Evolutionary conservation across 495 filamentous ascomycete species (phyloP), one percentile per base, ranked within the genome.

Genomic region (Xylaria venustula): DNA sequence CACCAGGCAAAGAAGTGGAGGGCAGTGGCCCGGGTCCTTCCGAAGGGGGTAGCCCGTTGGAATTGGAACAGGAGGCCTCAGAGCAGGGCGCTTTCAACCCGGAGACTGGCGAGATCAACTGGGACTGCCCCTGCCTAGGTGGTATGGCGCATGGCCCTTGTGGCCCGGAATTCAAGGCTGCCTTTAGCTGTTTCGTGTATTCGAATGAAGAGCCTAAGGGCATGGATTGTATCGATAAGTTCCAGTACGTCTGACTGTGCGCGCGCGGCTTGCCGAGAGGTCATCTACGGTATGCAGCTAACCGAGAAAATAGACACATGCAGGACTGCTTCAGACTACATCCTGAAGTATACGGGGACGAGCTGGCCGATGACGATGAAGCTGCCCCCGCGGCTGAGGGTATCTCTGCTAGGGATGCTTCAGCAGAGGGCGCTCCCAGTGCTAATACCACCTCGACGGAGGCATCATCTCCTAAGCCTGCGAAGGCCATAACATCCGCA

Each of bases 31-130:
- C 69, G 22, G 57, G 61, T 42, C 61, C 67, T 37, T 65, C 63
- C 26, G 53, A 58, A 8, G 64, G 50, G 1, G 62, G 63, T 41
- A 63, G 69, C 37, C 67, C 81, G 34, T 82, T 86, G 62, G 87
- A 84, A 5, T 77, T 94, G 15, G 88, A 94, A 74, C 84, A 90
- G 48, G 90, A 97, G 74, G 91, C 92, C 20, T 81, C 75, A 53
- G 82, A 91, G 62, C 85, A 97, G 73, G 94, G 93, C 20, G 94
- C 94, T 0, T 98, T 97, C 78, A 93, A 98, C 75, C 91, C 91
- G 12, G 95, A 98, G 81, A 98, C 94, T 8, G 94, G 94, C 64
- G 94, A 98, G 83, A 98, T 98, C 77, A 98, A 98, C 81, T 98
- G 95, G 95, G 94, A 97, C 71, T 98, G 94, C 75, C 94, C 95